Evolutionary conservation across 768 basidiomycete species (phyloP), one percentile per base, ranked within the genome.

Genomic region (Leccinellum luteum): DNA sequence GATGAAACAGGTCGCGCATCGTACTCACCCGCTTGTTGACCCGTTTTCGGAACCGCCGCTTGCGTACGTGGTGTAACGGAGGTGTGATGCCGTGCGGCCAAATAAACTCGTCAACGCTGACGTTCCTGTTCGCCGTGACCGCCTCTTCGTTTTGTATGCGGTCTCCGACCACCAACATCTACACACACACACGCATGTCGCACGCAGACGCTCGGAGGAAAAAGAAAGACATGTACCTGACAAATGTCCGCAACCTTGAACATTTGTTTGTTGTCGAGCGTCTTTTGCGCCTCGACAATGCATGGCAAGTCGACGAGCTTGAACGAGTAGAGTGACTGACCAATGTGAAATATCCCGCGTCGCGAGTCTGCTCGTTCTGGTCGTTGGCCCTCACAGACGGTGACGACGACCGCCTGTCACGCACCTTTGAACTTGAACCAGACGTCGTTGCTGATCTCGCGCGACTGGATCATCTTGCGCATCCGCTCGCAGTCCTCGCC

Each of bases 201-300:
- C 56, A 41, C 51, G 48, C 38, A 51, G 23, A 28, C 25, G 35
- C 50, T 48, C 49, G 21, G 60, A 48, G 49, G 34, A 51, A 57
- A 51, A 48, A 38, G n/a, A n/a, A 3, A 38, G 38, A 32, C 44
- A 61, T 65, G 64, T 64, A 94, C 93, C 84, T 97, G 95, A 76
- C 92, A 96, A 75, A 99, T 96, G 70, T 99, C 97, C 38, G 94
- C 95, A 6, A 95, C 92, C 74, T 99, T 99, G 80, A 98, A 97
- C 85, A 97, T 89, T 68, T 97, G 94, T 71, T 95, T 94, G 70
- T 87, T 90, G 74, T 98, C 97, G 51, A 96, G 74, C 2, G 96
- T 94, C 79, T 98, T 98, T 73, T 98, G 95, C 13, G 92, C 85
- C 69, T 99, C 97, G 61, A 95, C 80, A 52, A 99, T 84, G 72